These are phyloP conservation scores for Daedaleopsis nitida DNA, from an alignment of 768 basidiomycete genomes.

Conservation along the genomic window DNA sequence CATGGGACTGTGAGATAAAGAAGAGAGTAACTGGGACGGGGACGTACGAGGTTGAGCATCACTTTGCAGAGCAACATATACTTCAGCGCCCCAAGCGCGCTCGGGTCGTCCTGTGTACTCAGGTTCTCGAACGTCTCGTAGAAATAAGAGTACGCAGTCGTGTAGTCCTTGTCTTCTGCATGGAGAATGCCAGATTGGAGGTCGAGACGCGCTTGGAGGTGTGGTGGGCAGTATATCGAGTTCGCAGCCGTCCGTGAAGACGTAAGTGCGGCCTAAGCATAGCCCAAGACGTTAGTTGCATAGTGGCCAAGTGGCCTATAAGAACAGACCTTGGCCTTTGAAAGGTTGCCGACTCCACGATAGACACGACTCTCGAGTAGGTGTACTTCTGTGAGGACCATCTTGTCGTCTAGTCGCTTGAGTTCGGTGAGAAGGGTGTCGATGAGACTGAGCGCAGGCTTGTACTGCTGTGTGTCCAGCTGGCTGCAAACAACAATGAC, in stretches of 20 bases:
- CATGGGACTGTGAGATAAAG: neutral
- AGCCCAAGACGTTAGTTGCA: neutral
- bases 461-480: constrained; percentile 75
- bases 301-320: neutral
- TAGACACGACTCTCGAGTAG: constrained; percentile 92
- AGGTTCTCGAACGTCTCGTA: constrained; percentile 95
- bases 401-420: constrained; percentile 93
- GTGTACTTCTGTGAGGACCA: constrained; percentile 96
- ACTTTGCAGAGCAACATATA: constrained; percentile 99
- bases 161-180: constrained; percentile 98
- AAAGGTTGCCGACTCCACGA: constrained; percentile 83
- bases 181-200: constrained; percentile 82
- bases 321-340: constrained; percentile 81
- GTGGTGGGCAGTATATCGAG: constrained; percentile 88
- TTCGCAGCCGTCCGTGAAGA: constrained; percentile 93
- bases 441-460: constrained; percentile 78
- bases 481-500: constrained; percentile 45
- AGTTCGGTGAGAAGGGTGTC: constrained; percentile 90
- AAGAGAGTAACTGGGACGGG: neutral
- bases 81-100: constrained; percentile 84
- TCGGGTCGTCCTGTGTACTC: constrained; percentile 63
- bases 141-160: constrained; percentile 96
- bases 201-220: constrained; percentile 62
- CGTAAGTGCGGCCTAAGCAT: constrained; percentile 76
- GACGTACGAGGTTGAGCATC: constrained; percentile 89